Conservation (phyloP, 2,329 filamentous ascomycete genomes). For the Pseudogymnoascus pannorum region DNA sequence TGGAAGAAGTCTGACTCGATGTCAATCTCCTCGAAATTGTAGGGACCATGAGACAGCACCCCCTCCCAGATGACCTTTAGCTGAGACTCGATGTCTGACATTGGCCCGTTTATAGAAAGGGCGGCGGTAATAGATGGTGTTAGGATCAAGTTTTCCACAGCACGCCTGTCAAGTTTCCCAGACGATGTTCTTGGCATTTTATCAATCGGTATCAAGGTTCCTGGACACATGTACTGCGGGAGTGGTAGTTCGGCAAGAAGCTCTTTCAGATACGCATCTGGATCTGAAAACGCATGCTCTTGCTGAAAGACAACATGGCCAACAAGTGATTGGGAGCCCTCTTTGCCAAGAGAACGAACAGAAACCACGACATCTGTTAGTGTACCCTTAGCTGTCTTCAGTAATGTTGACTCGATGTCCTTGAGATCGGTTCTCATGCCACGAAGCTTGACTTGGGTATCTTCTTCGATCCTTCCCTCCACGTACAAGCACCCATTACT, state of each 20-base stretch:
- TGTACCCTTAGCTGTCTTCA: slow-evolving; percentile 20
- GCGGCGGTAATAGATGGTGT: too few relatives aligned
- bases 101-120: too few relatives aligned
- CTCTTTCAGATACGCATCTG: slow-evolving; percentile 14
- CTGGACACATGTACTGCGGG: slow-evolving; percentile 33
- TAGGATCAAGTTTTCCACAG: too few relatives aligned
- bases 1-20: slow-evolving; percentile 19
- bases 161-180: slow-evolving; percentile 26
- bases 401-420: slow-evolving; percentile 32
- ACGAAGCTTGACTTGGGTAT: slow-evolving; percentile 30
- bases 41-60: too few relatives aligned
- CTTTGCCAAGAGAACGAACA: slow-evolving; percentile 12
- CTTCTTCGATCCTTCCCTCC: slow-evolving; percentile 26
- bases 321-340: slow-evolving; percentile 23
- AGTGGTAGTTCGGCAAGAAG: slow-evolving; percentile 24
- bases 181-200: slow-evolving; percentile 25
- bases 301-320: slow-evolving; percentile 28
- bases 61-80: too few relatives aligned
- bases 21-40: too few relatives aligned
- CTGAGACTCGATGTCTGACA: too few relatives aligned
- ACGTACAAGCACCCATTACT: slow-evolving; percentile 24
- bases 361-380: slow-evolving; percentile 24
- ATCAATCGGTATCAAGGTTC: slow-evolving; percentile 23
- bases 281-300: slow-evolving; percentile 7
- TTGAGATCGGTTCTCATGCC: slow-evolving; percentile 34